Percentiles rank a stretch among this genome's conserved stretches.
phyloP scores from a whole-genome alignment of 768 basidiomycete genomes.

The Rickenella mellea region DNA sequence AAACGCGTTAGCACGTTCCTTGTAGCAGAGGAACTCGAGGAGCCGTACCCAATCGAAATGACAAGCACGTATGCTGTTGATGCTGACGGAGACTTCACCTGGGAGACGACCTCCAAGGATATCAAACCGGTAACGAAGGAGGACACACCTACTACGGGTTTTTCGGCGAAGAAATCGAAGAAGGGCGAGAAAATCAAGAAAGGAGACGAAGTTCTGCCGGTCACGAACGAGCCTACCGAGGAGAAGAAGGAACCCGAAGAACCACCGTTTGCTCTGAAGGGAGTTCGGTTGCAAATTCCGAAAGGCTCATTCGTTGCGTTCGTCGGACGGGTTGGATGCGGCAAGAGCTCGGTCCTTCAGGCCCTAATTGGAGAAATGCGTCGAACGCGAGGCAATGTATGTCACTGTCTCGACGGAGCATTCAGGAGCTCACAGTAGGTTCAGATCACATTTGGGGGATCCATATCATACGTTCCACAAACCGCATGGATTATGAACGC shows the following conservation, averaged over 20 bases:
- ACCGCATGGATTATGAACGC: constrained; percentile 20
- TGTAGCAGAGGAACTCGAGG: constrained; percentile 16
- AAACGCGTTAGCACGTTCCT: constrained; percentile 12
- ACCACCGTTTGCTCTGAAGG: constrained; percentile 40
- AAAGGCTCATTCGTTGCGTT: constrained; percentile 59
- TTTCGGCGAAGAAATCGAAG: constrained; percentile 17
- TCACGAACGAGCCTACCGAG: constrained; percentile 4
- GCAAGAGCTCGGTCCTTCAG: constrained; percentile 57
- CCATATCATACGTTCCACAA: constrained; percentile 10
- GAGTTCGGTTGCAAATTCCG: constrained; percentile 35
- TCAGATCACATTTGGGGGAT: constrained; percentile 13
- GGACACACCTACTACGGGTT: constrained; percentile 5
- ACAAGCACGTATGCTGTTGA: constrained; percentile 1
- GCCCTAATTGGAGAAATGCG: constrained; percentile 63
- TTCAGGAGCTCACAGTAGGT: background rate
- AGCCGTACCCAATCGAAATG: constrained; percentile 13
- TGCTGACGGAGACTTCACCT: background rate
- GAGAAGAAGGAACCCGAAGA: constrained; percentile 22
- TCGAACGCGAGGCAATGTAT: constrained; percentile 43
- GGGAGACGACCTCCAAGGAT: constrained; percentile 1
- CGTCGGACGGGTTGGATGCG: constrained; percentile 65
- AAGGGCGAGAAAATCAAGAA: constrained; percentile 6
- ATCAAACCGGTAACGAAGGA: background rate
- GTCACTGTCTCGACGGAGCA: constrained; percentile 9
- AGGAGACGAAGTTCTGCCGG: background rate